phyloP scores from a whole-genome alignment of 345 rosid species.

The Euphorbia pulcherrima region DNA sequence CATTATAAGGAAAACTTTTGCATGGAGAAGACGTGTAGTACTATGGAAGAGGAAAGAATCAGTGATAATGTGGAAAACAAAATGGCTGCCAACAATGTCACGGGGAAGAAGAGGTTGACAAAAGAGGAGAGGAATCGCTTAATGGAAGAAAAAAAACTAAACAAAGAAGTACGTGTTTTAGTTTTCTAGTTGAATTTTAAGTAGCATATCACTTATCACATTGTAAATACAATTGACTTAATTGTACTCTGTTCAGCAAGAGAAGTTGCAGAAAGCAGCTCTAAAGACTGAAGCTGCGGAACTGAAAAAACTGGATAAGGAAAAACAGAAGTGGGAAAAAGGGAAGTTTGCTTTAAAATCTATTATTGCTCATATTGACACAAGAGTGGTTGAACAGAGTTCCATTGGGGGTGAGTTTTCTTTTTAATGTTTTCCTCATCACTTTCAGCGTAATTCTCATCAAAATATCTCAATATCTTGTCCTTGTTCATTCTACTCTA shows the following conservation, averaged over 20 bases:
- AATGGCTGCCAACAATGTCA: constrained; percentile 29
- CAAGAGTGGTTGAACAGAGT: constrained; percentile 76
- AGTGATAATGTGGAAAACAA: constrained; percentile 27
- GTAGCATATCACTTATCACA: not conserved
- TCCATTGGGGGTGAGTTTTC: constrained; percentile 67
- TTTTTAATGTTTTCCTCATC: constrained; percentile 4
- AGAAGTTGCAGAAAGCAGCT: constrained; percentile 67
- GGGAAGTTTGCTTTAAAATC: constrained; percentile 83
- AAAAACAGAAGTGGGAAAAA: constrained; percentile 79
- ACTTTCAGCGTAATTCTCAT: constrained; percentile 5
- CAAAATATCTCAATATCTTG: constrained; percentile 12
- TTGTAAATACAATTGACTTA: constrained; percentile 1
- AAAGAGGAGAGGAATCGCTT: constrained; percentile 51
- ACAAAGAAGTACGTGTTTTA: constrained; percentile 57
- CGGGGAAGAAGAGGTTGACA: constrained; percentile 41
- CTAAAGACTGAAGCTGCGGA: constrained; percentile 83
- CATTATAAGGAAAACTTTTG: constrained; percentile 50
- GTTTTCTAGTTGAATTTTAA: constrained; percentile 4
- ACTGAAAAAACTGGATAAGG: constrained; percentile 64
- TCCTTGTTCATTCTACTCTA: constrained; percentile 27
- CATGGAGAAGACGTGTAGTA: constrained; percentile 34
- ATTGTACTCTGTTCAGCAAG: constrained; percentile 52
- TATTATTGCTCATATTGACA: constrained; percentile 73
- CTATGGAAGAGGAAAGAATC: constrained; percentile 22
- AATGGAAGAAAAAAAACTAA: constrained; percentile 68